phyloP scores from a whole-genome alignment of 2,329 filamentous ascomycete species.

The Gyromitra esculenta region DNA sequence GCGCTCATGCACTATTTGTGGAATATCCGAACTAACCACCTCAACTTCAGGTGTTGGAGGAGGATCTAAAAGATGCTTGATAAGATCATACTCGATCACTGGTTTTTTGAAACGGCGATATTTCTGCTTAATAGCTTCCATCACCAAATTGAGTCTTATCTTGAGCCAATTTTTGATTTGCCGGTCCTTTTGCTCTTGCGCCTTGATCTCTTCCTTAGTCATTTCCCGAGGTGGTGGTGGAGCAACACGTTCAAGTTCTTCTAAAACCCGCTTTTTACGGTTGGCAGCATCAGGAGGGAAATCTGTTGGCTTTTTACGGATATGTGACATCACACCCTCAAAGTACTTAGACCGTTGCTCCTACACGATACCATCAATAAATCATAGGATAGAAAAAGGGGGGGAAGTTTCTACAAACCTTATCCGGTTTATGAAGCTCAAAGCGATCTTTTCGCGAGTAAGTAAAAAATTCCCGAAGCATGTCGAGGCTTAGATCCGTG shows the following conservation, averaged over 20 bases:
- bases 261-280: conserved; percentile 85
- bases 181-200: conserved; percentile 81
- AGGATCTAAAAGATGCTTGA: conserved; percentile 54
- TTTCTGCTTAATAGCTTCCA: conserved; percentile 93
- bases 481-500: conserved; percentile 69
- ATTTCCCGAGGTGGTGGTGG: conserved; percentile 73
- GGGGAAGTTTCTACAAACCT: conserved; percentile 63
- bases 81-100: conserved; percentile 67
- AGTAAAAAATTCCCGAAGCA: conserved; percentile 83
- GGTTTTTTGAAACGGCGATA: conserved; percentile 88
- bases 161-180: conserved; percentile 87
- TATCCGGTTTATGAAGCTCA: conserved; percentile 73
- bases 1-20: conserved; percentile 61
- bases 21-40: conserved; percentile 69
- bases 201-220: conserved; percentile 81
- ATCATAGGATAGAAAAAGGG: neutral
- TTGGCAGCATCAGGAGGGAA: conserved; percentile 83
- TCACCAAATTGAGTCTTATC: conserved; percentile 87
- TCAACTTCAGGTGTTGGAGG: conserved; percentile 56
- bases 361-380: conserved; percentile 32
- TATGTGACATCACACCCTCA: conserved; percentile 74
- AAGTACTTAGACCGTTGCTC: conserved; percentile 80
- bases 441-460: conserved; percentile 83
- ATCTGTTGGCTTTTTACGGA: conserved; percentile 80
- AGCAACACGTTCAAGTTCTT: conserved; percentile 78